phyloP scores from a whole-genome alignment of 2,329 filamentous ascomycete species.

The Penicillium rolfsii region DNA sequence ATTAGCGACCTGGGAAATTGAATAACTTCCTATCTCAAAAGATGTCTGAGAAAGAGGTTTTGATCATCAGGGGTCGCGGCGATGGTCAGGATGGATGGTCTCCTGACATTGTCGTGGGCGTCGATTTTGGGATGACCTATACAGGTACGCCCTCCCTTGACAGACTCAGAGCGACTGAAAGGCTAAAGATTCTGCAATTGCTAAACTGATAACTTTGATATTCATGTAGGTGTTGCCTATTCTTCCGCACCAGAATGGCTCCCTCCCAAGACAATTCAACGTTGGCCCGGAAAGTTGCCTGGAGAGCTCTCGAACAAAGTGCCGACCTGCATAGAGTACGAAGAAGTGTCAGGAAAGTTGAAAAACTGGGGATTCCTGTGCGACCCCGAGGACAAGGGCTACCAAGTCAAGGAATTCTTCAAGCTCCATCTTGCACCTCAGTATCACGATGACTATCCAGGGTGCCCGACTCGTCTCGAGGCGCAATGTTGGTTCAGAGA shows the following conservation, averaged over 20 bases:
- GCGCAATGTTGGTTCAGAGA: constrained; percentile 38
- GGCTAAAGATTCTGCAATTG: not conserved
- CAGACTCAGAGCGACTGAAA: no score
- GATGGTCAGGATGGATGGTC: constrained; percentile 21
- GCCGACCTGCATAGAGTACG: constrained; percentile 37
- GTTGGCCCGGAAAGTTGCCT: constrained; percentile 38
- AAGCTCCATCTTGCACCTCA: constrained; percentile 42
- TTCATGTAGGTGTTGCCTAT: constrained; percentile 40
- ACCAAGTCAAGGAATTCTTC: constrained; percentile 41
- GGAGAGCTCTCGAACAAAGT: constrained; percentile 42
- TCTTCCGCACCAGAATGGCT: constrained; percentile 41
- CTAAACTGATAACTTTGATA: not conserved
- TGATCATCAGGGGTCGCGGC: constrained; percentile 7
- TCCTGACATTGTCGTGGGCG: constrained; percentile 33
- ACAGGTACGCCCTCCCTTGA: constrained; percentile 21
- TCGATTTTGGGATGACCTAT: constrained; percentile 39
- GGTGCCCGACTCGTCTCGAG: constrained; percentile 28
- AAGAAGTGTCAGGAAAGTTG: constrained; percentile 12
- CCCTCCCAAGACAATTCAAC: constrained; percentile 40
- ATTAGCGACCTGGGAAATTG: no score
- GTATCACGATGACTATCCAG: constrained; percentile 31
- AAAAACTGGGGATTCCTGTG: constrained; percentile 43
- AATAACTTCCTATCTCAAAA: not conserved
- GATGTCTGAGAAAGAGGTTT: constrained; percentile 25
- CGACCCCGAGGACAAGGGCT: constrained; percentile 35